Base-by-base conservation (phyloP, 2,329 filamentous ascomycete species). In the Ceratocystis eucalypticola region DNA sequence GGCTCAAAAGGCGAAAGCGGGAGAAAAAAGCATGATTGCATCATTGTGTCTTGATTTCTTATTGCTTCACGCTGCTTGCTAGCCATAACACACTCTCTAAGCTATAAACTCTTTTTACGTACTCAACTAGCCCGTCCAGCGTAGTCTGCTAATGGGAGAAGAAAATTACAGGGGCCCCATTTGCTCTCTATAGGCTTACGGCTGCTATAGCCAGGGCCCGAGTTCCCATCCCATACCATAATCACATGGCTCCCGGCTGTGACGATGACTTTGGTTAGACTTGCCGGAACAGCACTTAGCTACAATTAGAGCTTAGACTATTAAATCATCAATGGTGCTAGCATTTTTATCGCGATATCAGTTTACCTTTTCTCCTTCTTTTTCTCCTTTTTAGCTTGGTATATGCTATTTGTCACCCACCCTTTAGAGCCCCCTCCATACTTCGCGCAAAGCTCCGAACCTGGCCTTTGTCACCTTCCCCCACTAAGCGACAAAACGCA, bases 401-500 rank as follows among this genome's bases (percentile, higher is more conserved):
- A 22, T 3, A 10, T 25, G 48, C 48, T 41, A 25, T 25, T 22
- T 22, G 46, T 41, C 10, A 41, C 37, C 37, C 37, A 12, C 10
- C 37, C 10, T 4, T 37, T 37, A 37, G 45, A 48, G 45, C 46
- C 46, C 48, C 48, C 48, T 50, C n/a, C n/a, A 57, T 28, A 57
- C 22, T 15, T 28, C 8, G 53, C 53, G 53, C 28, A 57, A 15
- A 33, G 53, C 30, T 15, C 28, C 53, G 22, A 57, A 28, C 53
- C 8, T 15, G 8, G 17, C 33, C 30, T 37, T 59, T 59, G 15
- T n/a, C 30, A 59, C 5, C 25, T 57, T 61, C 17, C 15, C 55
- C 57, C 44, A 50, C 55, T 62, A 41, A 62, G 17, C 50, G 45
- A 17, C 46, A 59, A 65, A 57, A 37, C 65, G 62, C 22, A 33